phyloP scores from a whole-genome alignment of 2,329 filamentous ascomycete genomes.

The Coniochaeta sp. region DNA sequence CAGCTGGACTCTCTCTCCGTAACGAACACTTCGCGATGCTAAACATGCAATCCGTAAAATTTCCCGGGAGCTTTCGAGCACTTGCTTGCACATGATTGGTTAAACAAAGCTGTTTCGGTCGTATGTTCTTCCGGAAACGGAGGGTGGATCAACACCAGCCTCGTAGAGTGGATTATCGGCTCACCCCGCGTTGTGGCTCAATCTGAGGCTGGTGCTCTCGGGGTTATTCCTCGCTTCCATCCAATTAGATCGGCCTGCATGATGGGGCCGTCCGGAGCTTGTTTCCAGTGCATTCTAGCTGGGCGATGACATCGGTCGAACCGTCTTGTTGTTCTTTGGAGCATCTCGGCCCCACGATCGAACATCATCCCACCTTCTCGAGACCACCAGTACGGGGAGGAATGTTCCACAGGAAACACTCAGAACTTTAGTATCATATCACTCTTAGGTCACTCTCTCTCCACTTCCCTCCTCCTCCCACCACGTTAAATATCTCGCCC shows the following conservation, averaged over 20 bases:
- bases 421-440: conserved; percentile 1
- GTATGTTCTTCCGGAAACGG: neutral
- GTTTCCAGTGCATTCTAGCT: conserved; percentile 4
- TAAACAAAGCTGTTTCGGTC: neutral
- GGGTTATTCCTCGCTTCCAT: neutral
- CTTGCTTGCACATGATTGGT: neutral
- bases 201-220: neutral
- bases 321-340: neutral
- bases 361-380: conserved; percentile 4
- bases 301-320: conserved; percentile 1
- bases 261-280: neutral
- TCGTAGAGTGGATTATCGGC: neutral
- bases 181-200: neutral
- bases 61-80: neutral
- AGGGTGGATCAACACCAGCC: neutral
- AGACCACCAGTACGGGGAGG: neutral
- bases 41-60: conserved; percentile 2
- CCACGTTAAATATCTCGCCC: neutral
- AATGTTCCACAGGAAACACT: too few species aligned
- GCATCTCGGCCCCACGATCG: neutral
- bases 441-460: neutral
- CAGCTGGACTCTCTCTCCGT: neutral
- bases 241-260: neutral
- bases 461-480: neutral
- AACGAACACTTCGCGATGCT: neutral